Base-by-base conservation (phyloP, 768 basidiomycete genomes). In the Tylopilus intermedius region DNA sequence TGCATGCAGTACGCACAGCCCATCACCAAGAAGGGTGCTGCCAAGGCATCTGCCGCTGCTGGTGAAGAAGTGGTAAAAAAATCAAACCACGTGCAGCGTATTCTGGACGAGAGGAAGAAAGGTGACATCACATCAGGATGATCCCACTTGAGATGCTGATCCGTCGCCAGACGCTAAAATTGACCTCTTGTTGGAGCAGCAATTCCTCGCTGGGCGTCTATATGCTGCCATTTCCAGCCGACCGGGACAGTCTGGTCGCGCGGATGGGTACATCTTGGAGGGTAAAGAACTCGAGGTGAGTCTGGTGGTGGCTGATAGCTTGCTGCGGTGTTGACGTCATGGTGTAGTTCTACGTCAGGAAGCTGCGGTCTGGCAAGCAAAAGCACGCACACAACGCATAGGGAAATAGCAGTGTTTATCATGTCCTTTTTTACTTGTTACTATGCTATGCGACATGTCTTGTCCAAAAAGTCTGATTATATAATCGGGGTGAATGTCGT, bases 261-360 rank as follows among this genome's bases (percentile, higher is more conserved):
- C 88, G 52, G 96, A 99, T 71, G 96, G 96, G 48, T 97, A 98
- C 75, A 78, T 99, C 58, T 83, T 99, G 49, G 96, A 99, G 79
- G 96, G 96, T 67, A 94, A 91, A 76, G 96, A 99, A 72, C 85
- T 98, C 51, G 94, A 98, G 82, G 93, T 95, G 59, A 47, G 80
- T 55, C 24, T 15, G 43, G 2, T 8, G 13, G 29, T 3, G 2
- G 32, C 10, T 32, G 24, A 11, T 22, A 30, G 21, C 4, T 29
- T 39, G 29, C 37, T 53, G 49, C 53, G 46, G 44, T 48, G 45
- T 61, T 68, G 56, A 66, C 59, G 66, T 62, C 59, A 44, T 41
- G 43, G 57, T 33, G 59, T 61, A 94, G 90, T 96, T 97, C 78
- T 96, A 95, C 79, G 74, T 93, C 67, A 84, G 90, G 78, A 94